Conservation (phyloP, 2,329 filamentous ascomycete species). For the Fusarium ambrosium region DNA sequence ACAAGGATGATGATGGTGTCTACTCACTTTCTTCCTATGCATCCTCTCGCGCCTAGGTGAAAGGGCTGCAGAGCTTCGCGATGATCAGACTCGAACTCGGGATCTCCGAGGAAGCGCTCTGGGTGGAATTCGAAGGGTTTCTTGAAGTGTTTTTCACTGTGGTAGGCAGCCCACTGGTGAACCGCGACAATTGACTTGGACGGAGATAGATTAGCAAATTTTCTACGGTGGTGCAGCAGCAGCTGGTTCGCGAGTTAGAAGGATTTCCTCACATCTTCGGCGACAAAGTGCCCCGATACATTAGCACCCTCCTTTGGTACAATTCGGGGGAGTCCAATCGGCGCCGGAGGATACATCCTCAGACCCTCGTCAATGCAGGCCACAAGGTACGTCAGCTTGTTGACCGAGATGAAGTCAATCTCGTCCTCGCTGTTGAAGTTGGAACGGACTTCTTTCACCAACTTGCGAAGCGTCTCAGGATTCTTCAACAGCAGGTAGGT, state of each 20-base stretch:
- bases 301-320: not conserved
- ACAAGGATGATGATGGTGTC: not conserved
- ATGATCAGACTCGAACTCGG: constrained; percentile 5
- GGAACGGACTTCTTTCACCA: constrained; percentile 51
- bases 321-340: not conserved
- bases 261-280: not conserved
- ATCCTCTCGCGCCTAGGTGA: not conserved
- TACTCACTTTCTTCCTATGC: not conserved
- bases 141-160: constrained; percentile 16
- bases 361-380: constrained; percentile 5
- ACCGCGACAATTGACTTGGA: constrained; percentile 4
- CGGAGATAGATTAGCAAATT: not conserved
- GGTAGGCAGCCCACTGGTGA: constrained; percentile 20
- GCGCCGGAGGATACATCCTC: not conserved
- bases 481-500: constrained; percentile 49
- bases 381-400: not conserved
- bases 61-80: constrained; percentile 18
- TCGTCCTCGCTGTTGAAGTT: constrained; percentile 22
- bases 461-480: constrained; percentile 45
- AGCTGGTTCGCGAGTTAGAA: not conserved
- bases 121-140: constrained; percentile 20
- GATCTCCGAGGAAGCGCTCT: constrained; percentile 14
- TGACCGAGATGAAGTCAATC: constrained; percentile 13
- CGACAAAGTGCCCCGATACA: not conserved
- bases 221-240: not conserved